phyloP scores from a whole-genome alignment of 345 rosid species.

The Lumnitzera racemosa region DNA sequence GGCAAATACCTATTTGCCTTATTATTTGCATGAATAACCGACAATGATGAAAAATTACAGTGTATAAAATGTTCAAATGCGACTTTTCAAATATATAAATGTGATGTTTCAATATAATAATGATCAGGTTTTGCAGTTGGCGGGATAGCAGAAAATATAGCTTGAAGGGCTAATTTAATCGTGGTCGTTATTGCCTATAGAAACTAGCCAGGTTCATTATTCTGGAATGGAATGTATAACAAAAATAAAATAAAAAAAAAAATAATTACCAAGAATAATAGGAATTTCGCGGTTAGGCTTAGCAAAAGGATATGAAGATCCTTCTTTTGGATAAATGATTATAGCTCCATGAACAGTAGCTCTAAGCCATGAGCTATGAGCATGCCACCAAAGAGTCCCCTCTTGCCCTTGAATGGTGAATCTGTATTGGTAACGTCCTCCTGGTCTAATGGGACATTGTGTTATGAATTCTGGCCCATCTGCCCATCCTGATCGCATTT shows the following conservation, averaged over 20 bases:
- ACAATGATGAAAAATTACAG: too few relatives aligned
- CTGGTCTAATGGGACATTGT: constrained; percentile 89
- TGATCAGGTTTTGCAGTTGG: too few relatives aligned
- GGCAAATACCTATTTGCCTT: too few relatives aligned
- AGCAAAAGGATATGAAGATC: constrained; percentile 59
- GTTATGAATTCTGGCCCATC: constrained; percentile 94
- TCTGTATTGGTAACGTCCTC: constrained; percentile 68
- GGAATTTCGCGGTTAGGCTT: constrained; percentile 61
- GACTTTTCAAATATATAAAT: too few relatives aligned
- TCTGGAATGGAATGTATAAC: background rate
- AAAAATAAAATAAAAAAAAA: background rate
- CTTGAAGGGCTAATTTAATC: too few relatives aligned
- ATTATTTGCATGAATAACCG: too few relatives aligned
- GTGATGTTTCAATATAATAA: too few relatives aligned
- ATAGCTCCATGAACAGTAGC: constrained; percentile 88
- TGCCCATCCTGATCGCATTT: constrained; percentile 80
- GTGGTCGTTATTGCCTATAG: too few relatives aligned
- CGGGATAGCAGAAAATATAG: too few relatives aligned
- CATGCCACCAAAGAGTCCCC: constrained; percentile 98
- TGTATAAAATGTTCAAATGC: too few relatives aligned
- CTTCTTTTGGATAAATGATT: constrained; percentile 54
- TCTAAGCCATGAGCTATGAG: constrained; percentile 94
- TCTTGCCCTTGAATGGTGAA: constrained; percentile 77
- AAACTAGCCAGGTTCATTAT: too few relatives aligned
- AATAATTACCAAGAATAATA: constrained; percentile 51